Conservation (phyloP, 2,329 filamentous ascomycete species). For the Monilinia polystroma region DNA sequence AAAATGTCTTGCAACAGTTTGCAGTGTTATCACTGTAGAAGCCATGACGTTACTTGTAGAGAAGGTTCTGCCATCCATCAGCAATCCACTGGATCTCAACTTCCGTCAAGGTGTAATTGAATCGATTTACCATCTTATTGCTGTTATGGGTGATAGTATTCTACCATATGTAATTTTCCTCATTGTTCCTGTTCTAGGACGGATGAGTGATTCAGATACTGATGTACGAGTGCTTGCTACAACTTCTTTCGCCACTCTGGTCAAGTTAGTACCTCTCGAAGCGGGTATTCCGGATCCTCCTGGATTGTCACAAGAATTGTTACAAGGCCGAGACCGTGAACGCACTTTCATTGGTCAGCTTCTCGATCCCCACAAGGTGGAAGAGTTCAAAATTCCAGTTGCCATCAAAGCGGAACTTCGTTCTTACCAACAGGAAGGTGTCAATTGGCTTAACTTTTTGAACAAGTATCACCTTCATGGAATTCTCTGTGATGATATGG, state of each 20-base stretch:
- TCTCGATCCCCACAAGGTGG: slow-evolving; percentile 94
- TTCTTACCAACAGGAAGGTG: slow-evolving; percentile 96
- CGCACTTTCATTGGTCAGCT: slow-evolving; percentile 96
- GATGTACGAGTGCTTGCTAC: slow-evolving; percentile 93
- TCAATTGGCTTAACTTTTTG: slow-evolving; percentile 97
- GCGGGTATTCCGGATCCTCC: slow-evolving; percentile 96
- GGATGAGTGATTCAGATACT: slow-evolving; percentile 98
- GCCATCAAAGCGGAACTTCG: slow-evolving; percentile 95
- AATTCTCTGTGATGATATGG: slow-evolving; percentile 99
- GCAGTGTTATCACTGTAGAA: slow-evolving; percentile 91
- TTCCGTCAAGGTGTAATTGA: slow-evolving; percentile 93
- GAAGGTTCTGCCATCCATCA: slow-evolving; percentile 87
- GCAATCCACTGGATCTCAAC: slow-evolving; percentile 82
- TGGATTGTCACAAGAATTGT: slow-evolving; percentile 81
- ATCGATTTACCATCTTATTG: slow-evolving; percentile 93
- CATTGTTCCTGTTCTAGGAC: slow-evolving; percentile 91
- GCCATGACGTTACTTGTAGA: slow-evolving; percentile 96
- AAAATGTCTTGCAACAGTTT: slow-evolving; percentile 95
- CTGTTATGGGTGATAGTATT: slow-evolving; percentile 96
- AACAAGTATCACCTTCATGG: slow-evolving; percentile 98
- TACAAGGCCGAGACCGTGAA: slow-evolving; percentile 89
- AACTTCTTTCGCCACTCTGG: slow-evolving; percentile 93
- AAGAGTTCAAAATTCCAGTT: slow-evolving; percentile 89
- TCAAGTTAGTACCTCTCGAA: slow-evolving; percentile 95
- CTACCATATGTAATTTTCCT: slow-evolving; percentile 98